Evolutionary conservation across 2,329 filamentous ascomycete species (phyloP).

Genomic region (Madurella mycetomatis): DNA sequence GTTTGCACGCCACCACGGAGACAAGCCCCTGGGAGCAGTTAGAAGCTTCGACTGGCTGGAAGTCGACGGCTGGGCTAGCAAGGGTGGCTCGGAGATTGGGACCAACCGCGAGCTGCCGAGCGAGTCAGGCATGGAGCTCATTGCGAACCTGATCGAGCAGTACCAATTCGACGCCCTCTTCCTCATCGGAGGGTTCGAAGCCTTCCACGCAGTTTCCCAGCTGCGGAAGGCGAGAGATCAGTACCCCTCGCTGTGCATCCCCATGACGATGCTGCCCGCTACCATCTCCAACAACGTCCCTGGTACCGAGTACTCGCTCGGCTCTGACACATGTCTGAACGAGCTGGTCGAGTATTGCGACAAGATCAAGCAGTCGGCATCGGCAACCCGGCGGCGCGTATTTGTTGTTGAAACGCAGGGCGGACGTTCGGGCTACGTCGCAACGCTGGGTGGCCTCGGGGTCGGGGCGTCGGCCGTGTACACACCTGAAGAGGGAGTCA

Average conservation of each 20-base stretch:
- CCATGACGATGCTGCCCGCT: constrained; percentile 86
- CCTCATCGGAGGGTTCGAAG: constrained; percentile 91
- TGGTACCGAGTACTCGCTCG: constrained; percentile 93
- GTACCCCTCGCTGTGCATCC: constrained; percentile 85
- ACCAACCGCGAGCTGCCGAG: constrained; percentile 91
- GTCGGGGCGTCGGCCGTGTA: constrained; percentile 92
- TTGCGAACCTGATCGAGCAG: constrained; percentile 76
- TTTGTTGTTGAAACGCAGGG: constrained; percentile 99
- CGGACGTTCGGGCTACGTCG: constrained; percentile 88
- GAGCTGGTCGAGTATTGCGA: constrained; percentile 93
- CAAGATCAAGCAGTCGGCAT: constrained; percentile 95
- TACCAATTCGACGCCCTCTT: constrained; percentile 91
- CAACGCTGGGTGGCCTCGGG: constrained; percentile 83
- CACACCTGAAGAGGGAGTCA: constrained; percentile 93
- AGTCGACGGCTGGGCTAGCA: constrained; percentile 91
- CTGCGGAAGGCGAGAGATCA: constrained; percentile 73
- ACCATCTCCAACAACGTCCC: constrained; percentile 99
- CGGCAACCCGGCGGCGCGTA: constrained; percentile 84
- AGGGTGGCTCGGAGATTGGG: constrained; percentile 94
- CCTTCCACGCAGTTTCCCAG: constrained; percentile 87
- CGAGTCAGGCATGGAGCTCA: constrained; percentile 76
- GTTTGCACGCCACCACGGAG: constrained; percentile 82
- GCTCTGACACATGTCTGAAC: constrained; percentile 94
- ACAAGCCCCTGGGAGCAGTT: constrained; percentile 76
- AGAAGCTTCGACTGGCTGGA: constrained; percentile 88